Base-by-base conservation (phyloP, 192 early-diverging fungal species). In the Chytriomyces sp. region DNA sequence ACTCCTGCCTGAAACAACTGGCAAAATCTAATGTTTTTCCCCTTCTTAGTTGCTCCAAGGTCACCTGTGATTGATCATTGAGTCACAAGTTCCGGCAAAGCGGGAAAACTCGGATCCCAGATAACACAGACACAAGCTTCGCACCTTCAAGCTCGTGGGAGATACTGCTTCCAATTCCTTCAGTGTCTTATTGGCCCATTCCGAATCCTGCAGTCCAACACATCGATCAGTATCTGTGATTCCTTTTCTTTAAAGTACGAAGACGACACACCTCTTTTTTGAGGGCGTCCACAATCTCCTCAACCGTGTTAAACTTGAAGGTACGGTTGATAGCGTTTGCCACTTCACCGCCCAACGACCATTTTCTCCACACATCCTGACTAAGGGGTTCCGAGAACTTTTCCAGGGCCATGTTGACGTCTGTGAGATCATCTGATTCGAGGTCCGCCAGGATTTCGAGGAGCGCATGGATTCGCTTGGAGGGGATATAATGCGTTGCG, bases 401-500 rank as follows among this genome's bases (percentile, higher is more conserved):
- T 73, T 99, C 94, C 57, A 98, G 91, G 6, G 91, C 90, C 58
- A 69, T 71, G 74, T 98, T 96, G 59, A 98, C 87, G 8, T 90
- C 91, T 7, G 88, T 88, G 40, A 90, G 80, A 59, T 94, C 91
- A 34, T 85, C 76, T 3, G 90, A 84, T 40, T 92, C 92, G 28
- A 98, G 73, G 66, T 93, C 93, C 63, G 88, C 82, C 61, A 99
- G 77, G 4, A 92, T 88, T 63, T 91, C 80, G 76, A 94, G 89
- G 57, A 99, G 85, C 12, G 89, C 76, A 0, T 89, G 85, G 39
- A 98, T 74, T 7, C 95, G 89, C 67, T 89, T 88, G 4, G 92
- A 91, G 17, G 96, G 94, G 28, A 99, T 91, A 77, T 89, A 98
- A 79, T 99, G 96, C 33, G 98, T 96, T 30, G 93, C 98, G 78